Conservation (phyloP, 257 asterid species). For the Penstemon newberryi region DNA sequence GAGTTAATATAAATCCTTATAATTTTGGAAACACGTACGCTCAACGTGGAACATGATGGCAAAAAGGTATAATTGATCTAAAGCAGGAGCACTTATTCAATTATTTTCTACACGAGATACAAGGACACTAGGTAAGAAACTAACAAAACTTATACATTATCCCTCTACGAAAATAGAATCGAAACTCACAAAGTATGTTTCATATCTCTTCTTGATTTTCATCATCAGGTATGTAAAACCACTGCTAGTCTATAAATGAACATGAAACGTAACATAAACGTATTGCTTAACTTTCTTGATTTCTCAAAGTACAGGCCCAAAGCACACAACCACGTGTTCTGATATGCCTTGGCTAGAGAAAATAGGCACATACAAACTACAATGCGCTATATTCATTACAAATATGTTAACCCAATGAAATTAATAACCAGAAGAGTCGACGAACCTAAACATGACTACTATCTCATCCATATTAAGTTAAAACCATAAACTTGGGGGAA, state of each 20-base stretch:
- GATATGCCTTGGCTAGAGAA: constrained; percentile 3
- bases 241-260: neutral
- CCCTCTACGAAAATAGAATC: neutral
- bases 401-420: constrained; percentile 2
- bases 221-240: neutral
- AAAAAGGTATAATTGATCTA: neutral
- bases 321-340: neutral
- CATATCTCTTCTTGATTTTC: neutral
- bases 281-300: constrained; percentile 12
- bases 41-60: neutral
- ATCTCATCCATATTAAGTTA: neutral
- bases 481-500: neutral
- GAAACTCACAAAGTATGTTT: neutral
- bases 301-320: constrained; percentile 2
- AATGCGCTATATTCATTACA: constrained; percentile 4
- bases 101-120: constrained; percentile 13
- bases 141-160: neutral
- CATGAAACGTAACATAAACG: neutral
- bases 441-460: constrained; percentile 2
- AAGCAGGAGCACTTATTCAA: constrained; percentile 1
- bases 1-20: constrained; percentile 16
- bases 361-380: neutral
- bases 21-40: neutral
- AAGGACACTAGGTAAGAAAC: neutral
- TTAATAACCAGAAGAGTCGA: constrained; percentile 10